Conservation (phyloP, 2,329 filamentous ascomycete genomes). For the Fusarium bactridioides region DNA sequence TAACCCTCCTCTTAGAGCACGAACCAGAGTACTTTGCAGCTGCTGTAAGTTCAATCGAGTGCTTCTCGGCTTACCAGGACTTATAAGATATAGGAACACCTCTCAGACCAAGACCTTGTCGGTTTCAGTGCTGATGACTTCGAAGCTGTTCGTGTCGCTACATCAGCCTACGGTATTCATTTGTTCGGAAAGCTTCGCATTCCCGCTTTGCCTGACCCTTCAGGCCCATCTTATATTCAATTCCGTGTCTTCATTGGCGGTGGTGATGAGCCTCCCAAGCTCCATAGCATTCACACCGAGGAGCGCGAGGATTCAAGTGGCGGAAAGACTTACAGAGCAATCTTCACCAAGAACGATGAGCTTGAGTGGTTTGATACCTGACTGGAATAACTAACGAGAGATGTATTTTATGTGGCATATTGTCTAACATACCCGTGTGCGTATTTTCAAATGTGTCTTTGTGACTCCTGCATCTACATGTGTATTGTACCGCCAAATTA, state of each 20-base stretch:
- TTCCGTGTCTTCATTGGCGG: slow-evolving; percentile 91
- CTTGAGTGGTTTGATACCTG: slow-evolving; percentile 69
- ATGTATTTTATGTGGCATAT: slow-evolving; percentile 4
- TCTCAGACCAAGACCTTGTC: slow-evolving; percentile 82
- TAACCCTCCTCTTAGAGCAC: slow-evolving; percentile 53
- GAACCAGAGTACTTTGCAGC: slow-evolving; percentile 64
- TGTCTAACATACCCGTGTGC: not conserved
- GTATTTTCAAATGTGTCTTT: slow-evolving; percentile 19
- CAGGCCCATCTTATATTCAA: slow-evolving; percentile 77
- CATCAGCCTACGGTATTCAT: slow-evolving; percentile 79
- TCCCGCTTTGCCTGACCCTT: slow-evolving; percentile 48
- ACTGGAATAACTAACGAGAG: slow-evolving; percentile 12
- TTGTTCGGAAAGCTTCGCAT: slow-evolving; percentile 79
- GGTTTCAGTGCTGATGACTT: slow-evolving; percentile 83
- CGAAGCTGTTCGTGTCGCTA: slow-evolving; percentile 91
- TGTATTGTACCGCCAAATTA: slow-evolving; percentile 21
- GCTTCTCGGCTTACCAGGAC: not conserved
- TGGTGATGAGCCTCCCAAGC: slow-evolving; percentile 78
- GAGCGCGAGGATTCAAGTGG: slow-evolving; percentile 94
- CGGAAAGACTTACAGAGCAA: slow-evolving; percentile 91
- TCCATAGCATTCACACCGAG: slow-evolving; percentile 90
- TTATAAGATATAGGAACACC: slow-evolving; percentile 10
- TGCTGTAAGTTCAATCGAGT: slow-evolving; percentile 43
- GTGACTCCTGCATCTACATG: slow-evolving; percentile 26
- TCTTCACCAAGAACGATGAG: slow-evolving; percentile 89